phyloP scores from a whole-genome alignment of 345 rosid species.

The Geranium brycei region DNA sequence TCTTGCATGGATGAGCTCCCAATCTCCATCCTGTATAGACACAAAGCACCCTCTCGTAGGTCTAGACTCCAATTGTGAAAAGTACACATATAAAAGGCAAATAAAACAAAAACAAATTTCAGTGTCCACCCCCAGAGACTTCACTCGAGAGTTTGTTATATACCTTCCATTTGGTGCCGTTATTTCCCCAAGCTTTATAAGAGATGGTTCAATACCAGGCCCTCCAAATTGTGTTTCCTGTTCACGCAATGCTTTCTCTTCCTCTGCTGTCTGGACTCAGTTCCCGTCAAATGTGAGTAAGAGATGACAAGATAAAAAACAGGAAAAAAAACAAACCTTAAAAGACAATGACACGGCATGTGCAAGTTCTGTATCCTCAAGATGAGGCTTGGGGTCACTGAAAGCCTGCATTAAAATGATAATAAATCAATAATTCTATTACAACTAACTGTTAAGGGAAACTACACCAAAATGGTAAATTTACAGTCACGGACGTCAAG shows the following conservation, averaged over 20 bases:
- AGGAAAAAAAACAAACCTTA: slow-evolving; percentile 32
- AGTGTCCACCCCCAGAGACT: not conserved
- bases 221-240: slow-evolving; percentile 29
- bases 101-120: slow-evolving; percentile 3
- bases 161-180: slow-evolving; percentile 66
- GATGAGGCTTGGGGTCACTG: slow-evolving; percentile 26
- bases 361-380: slow-evolving; percentile 53
- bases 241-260: slow-evolving; percentile 41
- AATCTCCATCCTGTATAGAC: slow-evolving; percentile 37
- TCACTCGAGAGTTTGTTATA: not conserved
- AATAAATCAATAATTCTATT: not conserved
- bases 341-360: slow-evolving; percentile 57
- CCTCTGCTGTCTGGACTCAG: slow-evolving; percentile 57
- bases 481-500: slow-evolving; percentile 2
- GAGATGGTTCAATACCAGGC: slow-evolving; percentile 27
- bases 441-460: not conserved
- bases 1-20: slow-evolving; percentile 62
- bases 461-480: not conserved
- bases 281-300: slow-evolving; percentile 13
- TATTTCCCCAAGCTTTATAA: slow-evolving; percentile 24
- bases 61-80: not conserved
- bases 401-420: slow-evolving; percentile 22
- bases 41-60: slow-evolving; percentile 5
- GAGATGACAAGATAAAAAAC: not conserved
- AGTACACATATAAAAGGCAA: not conserved